Percentiles rank a stretch among this genome's conserved stretches.
Conservation (phyloP, 2,329 filamentous ascomycete species). For the Cercospora sojina region DNA sequence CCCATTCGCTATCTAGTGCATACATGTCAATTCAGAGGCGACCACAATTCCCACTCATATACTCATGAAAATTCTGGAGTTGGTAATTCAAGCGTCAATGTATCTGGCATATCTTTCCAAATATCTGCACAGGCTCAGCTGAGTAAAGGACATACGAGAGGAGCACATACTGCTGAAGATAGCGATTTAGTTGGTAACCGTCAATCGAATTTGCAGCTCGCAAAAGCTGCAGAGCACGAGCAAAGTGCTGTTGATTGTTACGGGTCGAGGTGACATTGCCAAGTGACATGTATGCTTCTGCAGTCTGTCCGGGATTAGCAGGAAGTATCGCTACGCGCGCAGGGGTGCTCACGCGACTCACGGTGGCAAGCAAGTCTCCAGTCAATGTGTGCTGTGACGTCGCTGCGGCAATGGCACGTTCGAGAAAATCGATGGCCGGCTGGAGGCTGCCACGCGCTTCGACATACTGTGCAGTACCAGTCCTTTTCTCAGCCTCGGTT, state of each 20-base stretch:
- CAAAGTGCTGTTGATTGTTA: conserved; percentile 47
- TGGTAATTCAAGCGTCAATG: background rate
- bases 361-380: conserved; percentile 48
- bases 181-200: conserved; percentile 45
- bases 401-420: conserved; percentile 48
- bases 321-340: background rate
- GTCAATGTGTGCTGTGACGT: conserved; percentile 40
- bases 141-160: background rate
- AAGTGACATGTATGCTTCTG: conserved; percentile 54
- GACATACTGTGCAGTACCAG: conserved; percentile 48
- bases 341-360: conserved; percentile 32
- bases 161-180: conserved; percentile 49
- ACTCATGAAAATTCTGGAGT: background rate
- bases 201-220: conserved; percentile 45
- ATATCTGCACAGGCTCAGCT: conserved; percentile 38
- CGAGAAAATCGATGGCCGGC: conserved; percentile 54
- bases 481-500: conserved; percentile 41
- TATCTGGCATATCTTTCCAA: conserved; percentile 35
- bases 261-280: conserved; percentile 51
- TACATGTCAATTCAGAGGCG: background rate
- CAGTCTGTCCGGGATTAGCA: conserved; percentile 41
- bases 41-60: background rate
- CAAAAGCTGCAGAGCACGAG: conserved; percentile 49
- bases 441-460: conserved; percentile 53
- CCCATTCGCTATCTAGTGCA: background rate